Conservation (phyloP, 2,329 filamentous ascomycete species). For the Pseudogymnoascus sp. region DNA sequence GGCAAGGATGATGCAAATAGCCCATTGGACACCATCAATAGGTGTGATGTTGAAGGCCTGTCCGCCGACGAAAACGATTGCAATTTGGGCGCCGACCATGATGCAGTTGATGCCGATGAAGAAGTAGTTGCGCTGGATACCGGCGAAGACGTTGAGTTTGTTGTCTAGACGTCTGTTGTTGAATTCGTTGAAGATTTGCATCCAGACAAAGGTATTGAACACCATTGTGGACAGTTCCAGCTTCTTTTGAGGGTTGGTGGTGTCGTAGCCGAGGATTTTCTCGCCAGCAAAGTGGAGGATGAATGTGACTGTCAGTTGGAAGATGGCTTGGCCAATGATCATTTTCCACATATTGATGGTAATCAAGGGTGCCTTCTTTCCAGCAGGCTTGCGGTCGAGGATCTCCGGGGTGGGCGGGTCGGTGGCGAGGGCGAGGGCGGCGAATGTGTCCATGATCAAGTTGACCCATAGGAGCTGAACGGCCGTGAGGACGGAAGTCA, state of each 20-base stretch:
- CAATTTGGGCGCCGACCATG: constrained; percentile 77
- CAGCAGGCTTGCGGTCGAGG: constrained; percentile 45
- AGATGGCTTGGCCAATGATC: constrained; percentile 55
- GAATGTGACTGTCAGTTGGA: constrained; percentile 52
- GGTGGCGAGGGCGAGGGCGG: constrained; percentile 57
- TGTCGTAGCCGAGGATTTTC: constrained; percentile 45
- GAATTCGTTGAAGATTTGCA: constrained; percentile 65
- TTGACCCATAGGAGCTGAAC: constrained; percentile 33
- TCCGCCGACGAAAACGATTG: constrained; percentile 81
- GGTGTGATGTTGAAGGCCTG: constrained; percentile 54
- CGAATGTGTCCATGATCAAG: constrained; percentile 63
- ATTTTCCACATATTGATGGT: constrained; percentile 56
- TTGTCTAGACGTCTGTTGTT: constrained; percentile 81
- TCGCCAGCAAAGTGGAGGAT: constrained; percentile 54
- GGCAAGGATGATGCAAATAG: constrained; percentile 60
- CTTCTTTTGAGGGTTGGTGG: constrained; percentile 33
- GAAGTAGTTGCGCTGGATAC: constrained; percentile 73
- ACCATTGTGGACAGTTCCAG: constrained; percentile 50
- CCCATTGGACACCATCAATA: constrained; percentile 69
- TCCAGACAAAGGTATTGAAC: constrained; percentile 66
- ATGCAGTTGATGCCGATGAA: constrained; percentile 74
- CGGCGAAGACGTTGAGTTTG: constrained; percentile 86
- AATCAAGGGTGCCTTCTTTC: constrained; percentile 38
- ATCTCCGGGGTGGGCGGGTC: constrained; percentile 52
- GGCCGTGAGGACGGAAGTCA: constrained; percentile 54